Percentiles rank a stretch among this genome's conserved stretches.
Evolutionary conservation across 2,329 filamentous ascomycete species (phyloP).

Genomic region (Dendryphion nanum): DNA sequence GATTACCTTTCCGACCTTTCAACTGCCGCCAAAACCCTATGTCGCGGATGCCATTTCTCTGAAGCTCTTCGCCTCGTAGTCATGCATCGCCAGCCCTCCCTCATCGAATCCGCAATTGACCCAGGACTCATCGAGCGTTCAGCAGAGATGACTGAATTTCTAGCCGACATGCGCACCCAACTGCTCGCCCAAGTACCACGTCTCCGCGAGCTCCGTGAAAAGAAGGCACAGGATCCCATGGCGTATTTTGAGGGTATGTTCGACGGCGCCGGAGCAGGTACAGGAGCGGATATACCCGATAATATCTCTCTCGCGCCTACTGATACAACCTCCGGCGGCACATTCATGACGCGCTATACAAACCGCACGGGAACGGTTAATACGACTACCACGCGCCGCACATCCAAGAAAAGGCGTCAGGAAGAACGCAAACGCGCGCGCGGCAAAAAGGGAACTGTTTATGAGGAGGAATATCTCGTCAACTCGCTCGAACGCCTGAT

Average conservation of each 20-base stretch:
- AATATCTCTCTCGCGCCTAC: slow-evolving; percentile 90
- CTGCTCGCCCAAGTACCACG: slow-evolving; percentile 82
- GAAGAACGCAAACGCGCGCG: slow-evolving; percentile 94
- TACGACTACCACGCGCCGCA: slow-evolving; percentile 73
- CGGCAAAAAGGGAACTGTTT: slow-evolving; percentile 94
- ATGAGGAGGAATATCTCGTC: slow-evolving; percentile 96
- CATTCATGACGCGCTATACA: slow-evolving; percentile 90
- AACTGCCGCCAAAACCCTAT: slow-evolving; percentile 71
- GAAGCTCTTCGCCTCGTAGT: slow-evolving; percentile 80
- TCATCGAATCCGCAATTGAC: slow-evolving; percentile 68
- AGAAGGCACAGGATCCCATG: slow-evolving; percentile 79
- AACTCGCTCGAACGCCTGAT: slow-evolving; percentile 81
- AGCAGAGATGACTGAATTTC: slow-evolving; percentile 79
- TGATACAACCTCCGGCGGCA: slow-evolving; percentile 72
- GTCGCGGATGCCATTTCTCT: slow-evolving; percentile 82
- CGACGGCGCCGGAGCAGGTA: slow-evolving; percentile 47
- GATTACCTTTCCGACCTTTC: slow-evolving; percentile 77
- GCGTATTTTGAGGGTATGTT: slow-evolving; percentile 77
- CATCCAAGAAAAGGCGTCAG: slow-evolving; percentile 79
- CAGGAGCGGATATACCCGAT: slow-evolving; percentile 74
- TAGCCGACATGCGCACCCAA: slow-evolving; percentile 89
- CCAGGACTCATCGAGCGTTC: slow-evolving; percentile 76
- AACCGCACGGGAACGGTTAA: slow-evolving; percentile 71
- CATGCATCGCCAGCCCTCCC: slow-evolving; percentile 57
- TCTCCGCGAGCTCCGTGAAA: slow-evolving; percentile 75